phyloP scores from a whole-genome alignment of 2,329 filamentous ascomycete genomes.

The Alternaria consortialis region DNA sequence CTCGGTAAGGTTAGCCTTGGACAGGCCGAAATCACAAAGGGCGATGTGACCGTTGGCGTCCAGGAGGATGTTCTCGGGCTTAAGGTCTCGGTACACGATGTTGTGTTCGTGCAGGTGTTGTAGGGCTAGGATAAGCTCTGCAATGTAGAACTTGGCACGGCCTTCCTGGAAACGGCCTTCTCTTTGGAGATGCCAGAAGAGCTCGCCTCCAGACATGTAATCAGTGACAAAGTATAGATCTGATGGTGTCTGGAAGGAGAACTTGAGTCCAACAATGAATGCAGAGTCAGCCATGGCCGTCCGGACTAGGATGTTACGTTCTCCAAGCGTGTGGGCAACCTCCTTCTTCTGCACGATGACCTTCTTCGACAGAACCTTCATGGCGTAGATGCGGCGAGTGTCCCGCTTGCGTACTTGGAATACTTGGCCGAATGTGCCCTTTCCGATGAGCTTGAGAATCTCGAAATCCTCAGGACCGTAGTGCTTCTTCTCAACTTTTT shows the following conservation, averaged over 20 bases:
- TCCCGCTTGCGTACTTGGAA: slow-evolving; percentile 99
- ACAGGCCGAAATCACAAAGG: slow-evolving; percentile 95
- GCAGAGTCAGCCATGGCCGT: slow-evolving; percentile 95
- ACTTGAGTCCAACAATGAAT: slow-evolving; percentile 97
- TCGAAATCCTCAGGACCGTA: slow-evolving; percentile 96
- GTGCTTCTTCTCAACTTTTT: slow-evolving; percentile 83
- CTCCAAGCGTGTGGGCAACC: slow-evolving; percentile 94
- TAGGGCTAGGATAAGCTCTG: slow-evolving; percentile 92
- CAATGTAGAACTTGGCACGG: slow-evolving; percentile 98
- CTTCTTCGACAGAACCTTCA: slow-evolving; percentile 99
- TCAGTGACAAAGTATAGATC: slow-evolving; percentile 98
- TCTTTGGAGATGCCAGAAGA: slow-evolving; percentile 99
- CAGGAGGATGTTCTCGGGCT: slow-evolving; percentile 95
- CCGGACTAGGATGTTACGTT: slow-evolving; percentile 95
- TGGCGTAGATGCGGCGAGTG: slow-evolving; percentile 93
- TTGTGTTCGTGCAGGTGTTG: slow-evolving; percentile 96
- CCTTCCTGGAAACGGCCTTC: slow-evolving; percentile 95
- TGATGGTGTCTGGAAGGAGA: slow-evolving; percentile 96
- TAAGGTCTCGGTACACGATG: slow-evolving; percentile 96
- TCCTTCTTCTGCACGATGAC: slow-evolving; percentile 99
- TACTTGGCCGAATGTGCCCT: slow-evolving; percentile 97
- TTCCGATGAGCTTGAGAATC: slow-evolving; percentile 94
- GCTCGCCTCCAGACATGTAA: slow-evolving; percentile 98
- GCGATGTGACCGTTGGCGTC: slow-evolving; percentile 98
- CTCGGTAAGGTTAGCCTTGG: slow-evolving; percentile 95